phyloP scores from a whole-genome alignment of 768 basidiomycete species.

The Tylopilus cervinicoccineus region DNA sequence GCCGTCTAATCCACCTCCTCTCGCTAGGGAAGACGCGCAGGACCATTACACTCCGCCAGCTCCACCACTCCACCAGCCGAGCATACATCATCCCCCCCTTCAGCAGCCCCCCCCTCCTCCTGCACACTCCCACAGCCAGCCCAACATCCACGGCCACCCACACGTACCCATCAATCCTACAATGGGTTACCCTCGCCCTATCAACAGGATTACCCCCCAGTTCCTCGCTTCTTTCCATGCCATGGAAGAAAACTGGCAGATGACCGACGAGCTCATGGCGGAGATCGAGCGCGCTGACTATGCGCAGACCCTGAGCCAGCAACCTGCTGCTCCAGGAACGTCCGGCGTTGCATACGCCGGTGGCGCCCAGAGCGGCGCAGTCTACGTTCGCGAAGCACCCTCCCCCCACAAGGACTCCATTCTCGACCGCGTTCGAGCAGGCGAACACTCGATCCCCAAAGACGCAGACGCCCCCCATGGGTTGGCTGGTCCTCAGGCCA shows the following conservation, averaged over 20 bases:
- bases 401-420: slow-evolving; percentile 48
- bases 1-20: slow-evolving; percentile 7
- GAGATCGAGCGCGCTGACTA: slow-evolving; percentile 71
- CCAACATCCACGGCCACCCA: slow-evolving; percentile 27
- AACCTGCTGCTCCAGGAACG: slow-evolving; percentile 34
- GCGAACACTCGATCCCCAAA: slow-evolving; percentile 55
- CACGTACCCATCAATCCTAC: slow-evolving; percentile 22
- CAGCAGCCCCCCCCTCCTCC: slow-evolving; percentile 32
- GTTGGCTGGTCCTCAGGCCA: slow-evolving; percentile 5
- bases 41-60: slow-evolving; percentile 45
- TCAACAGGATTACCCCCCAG: slow-evolving; percentile 51
- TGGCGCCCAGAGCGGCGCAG: slow-evolving; percentile 38
- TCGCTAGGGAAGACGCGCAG: slow-evolving; percentile 21
- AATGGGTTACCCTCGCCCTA: slow-evolving; percentile 61
- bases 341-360: slow-evolving; percentile 46
- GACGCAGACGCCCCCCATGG: slow-evolving; percentile 41
- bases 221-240: slow-evolving; percentile 55
- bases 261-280: slow-evolving; percentile 66
- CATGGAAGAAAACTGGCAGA: slow-evolving; percentile 57
- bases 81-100: slow-evolving; percentile 33
- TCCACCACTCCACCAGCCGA: slow-evolving; percentile 32
- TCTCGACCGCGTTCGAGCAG: slow-evolving; percentile 51
- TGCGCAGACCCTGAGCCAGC: slow-evolving; percentile 51
- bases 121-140: slow-evolving; percentile 24
- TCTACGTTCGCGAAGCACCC: slow-evolving; percentile 33